Evolutionary conservation across 176 grass and related monocot species (phyloP), one percentile per base, ranked within the genome.

Genomic region (Areca catechu): DNA sequence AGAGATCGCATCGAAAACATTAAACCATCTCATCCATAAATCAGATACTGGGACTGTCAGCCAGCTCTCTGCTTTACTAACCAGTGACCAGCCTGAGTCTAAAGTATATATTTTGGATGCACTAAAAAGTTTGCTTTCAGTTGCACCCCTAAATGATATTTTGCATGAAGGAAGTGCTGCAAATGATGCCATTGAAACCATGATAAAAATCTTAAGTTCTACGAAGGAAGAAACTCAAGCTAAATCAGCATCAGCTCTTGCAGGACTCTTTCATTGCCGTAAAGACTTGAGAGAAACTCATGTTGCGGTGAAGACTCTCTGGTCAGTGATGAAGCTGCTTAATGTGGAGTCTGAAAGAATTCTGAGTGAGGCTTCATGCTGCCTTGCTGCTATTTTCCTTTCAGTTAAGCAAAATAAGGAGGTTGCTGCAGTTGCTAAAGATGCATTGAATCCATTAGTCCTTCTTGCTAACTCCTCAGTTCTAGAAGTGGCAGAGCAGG

Each of bases 31-130:
- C 48, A 99, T 99, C 50, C 88, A 93, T 58, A 98, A 99, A 71
- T 93, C 94, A 58, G 94, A 99, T 83, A 99, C 94, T 54, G 94
- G 94, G 57, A 99, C 94, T 34, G 81, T 99, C 50, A 99, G 94
- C 63, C 94, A 99, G 29, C 75, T 99, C 67, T 89, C 94, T 72
- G 84, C 94, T 71, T 60, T 99, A 18, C 79, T 99, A 72, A 99
- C 88, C 66, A 99, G 94, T 62, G 88, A 93, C 52, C 88, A 99
- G 48, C 94, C 94, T 54, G 94, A 99, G 61, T 93, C 88, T 48
- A 99, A 99, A 81, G 59, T 99, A 58, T 92, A 99, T 81, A 84
- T 99, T 55, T 80, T 99, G 49, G 88, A 99, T 70, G 94, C 94
- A 61, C 82, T 99, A 64, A 81, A 80, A 74, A 99, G 94, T 70